Conservation (phyloP, 768 basidiomycete genomes). For the Lentinus tigrinus region DNA sequence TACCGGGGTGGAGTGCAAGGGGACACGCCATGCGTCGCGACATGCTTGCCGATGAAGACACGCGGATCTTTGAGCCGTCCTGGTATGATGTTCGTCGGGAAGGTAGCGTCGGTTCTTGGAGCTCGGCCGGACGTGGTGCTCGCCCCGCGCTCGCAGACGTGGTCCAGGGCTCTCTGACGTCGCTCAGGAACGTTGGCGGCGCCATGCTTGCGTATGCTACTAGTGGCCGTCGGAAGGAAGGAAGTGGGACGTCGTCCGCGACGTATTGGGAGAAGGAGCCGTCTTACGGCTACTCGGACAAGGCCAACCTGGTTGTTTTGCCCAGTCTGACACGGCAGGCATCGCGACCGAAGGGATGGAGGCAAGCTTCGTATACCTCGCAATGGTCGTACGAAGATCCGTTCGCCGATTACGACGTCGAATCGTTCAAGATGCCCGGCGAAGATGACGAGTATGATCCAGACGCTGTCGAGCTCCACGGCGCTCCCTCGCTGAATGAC, state of each 20-base stretch:
- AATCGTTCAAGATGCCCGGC: slow-evolving; percentile 21
- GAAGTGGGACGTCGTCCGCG: slow-evolving; percentile 42
- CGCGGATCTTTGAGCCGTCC: slow-evolving; percentile 42
- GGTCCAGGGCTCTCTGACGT: slow-evolving; percentile 27
- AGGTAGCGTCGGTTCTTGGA: slow-evolving; percentile 25
- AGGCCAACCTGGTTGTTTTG: slow-evolving; percentile 32
- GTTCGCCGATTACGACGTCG: slow-evolving; percentile 27
- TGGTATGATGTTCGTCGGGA: slow-evolving; percentile 25
- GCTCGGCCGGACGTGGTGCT: slow-evolving; percentile 1
- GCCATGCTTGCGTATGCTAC: slow-evolving; percentile 29
- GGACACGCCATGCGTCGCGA: slow-evolving; percentile 46
- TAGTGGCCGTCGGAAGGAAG: slow-evolving; percentile 20
- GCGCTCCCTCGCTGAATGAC: slow-evolving; percentile 18
- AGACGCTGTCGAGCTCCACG: slow-evolving; percentile 17
- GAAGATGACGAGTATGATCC: slow-evolving; percentile 23
- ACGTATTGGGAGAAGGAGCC: slow-evolving; percentile 40
- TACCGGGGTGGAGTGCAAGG: slow-evolving; percentile 24
- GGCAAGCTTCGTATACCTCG: slow-evolving; percentile 19
- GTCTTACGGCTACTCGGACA: slow-evolving; percentile 45
- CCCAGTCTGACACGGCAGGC: slow-evolving; percentile 5
- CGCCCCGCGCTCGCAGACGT: slow-evolving; percentile 26
- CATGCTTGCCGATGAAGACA: slow-evolving; percentile 80
- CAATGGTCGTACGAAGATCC: slow-evolving; percentile 23
- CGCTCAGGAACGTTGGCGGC: slow-evolving; percentile 28
- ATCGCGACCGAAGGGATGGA: slow-evolving; percentile 19